Conservation (phyloP, 2,329 filamentous ascomycete genomes). For the Cytospora mali region DNA sequence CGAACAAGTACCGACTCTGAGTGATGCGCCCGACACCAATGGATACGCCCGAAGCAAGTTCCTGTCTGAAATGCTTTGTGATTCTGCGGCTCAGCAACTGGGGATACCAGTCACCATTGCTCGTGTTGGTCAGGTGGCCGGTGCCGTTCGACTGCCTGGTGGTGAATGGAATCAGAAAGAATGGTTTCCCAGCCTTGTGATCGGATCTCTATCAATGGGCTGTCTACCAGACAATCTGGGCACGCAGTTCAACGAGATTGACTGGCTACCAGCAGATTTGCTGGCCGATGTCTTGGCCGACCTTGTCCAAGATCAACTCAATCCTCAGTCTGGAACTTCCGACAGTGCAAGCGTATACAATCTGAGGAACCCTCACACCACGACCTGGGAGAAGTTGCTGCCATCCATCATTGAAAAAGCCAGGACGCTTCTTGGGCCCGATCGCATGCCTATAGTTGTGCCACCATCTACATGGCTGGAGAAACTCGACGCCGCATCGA, state of each 20-base stretch:
- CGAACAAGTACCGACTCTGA: conserved; percentile 32
- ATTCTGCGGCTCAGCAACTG: conserved; percentile 35
- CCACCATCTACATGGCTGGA: conserved; percentile 27
- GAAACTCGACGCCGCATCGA: conserved; percentile 2
- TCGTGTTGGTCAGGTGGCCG: conserved; percentile 41
- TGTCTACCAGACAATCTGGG: conserved; percentile 35
- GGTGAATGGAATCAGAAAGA: conserved; percentile 12
- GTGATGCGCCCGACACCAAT: conserved; percentile 32
- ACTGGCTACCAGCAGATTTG: conserved; percentile 50
- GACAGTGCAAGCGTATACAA: conserved; percentile 31
- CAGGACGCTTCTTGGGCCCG: neutral
- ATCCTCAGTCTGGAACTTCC: no score
- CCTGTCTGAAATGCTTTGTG: conserved; percentile 39
- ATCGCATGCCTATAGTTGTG: neutral
- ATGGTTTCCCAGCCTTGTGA: conserved; percentile 9
- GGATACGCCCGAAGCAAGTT: conserved; percentile 44
- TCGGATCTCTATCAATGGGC: conserved; percentile 13
- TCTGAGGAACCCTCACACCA: conserved; percentile 34
- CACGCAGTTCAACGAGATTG: conserved; percentile 37
- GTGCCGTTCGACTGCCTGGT: conserved; percentile 26
- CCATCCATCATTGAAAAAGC: conserved; percentile 30
- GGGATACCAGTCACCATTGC: conserved; percentile 36
- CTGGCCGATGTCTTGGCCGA: conserved; percentile 42
- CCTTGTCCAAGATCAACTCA: conserved; percentile 26
- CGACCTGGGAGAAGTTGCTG: conserved; percentile 32